Percentiles rank a stretch among this genome's conserved stretches.
Evolutionary conservation across 495 filamentous ascomycete genomes (phyloP).

Genomic region (Chaetomidium leptoderma): DNA sequence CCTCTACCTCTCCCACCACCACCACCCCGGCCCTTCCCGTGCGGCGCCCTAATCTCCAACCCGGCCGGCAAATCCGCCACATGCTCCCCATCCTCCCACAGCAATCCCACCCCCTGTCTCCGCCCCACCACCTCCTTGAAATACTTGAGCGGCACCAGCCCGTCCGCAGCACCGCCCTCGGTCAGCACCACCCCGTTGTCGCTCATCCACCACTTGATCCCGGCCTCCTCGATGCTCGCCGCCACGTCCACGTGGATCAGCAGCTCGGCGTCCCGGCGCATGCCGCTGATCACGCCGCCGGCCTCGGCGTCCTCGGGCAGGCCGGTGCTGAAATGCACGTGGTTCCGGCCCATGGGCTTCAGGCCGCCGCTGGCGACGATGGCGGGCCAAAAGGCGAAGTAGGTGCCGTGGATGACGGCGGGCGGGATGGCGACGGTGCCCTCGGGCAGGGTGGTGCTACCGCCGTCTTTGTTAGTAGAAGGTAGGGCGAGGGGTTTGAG

Average conservation of each 20-base stretch:
- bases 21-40: conserved; percentile 42
- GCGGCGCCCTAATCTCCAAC: conserved; percentile 41
- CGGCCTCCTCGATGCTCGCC: conserved; percentile 57
- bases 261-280: conserved; percentile 73
- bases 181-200: conserved; percentile 73
- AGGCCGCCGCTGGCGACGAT: conserved; percentile 74
- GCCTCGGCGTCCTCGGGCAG: conserved; percentile 44
- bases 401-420: conserved; percentile 81
- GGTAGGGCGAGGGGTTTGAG: conserved; percentile 59
- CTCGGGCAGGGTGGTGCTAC: conserved; percentile 1
- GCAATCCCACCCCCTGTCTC: conserved; percentile 53
- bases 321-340: conserved; percentile 80
- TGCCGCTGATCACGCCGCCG: conserved; percentile 73
- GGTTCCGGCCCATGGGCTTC: conserved; percentile 72
- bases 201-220: conserved; percentile 76
- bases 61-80: conserved; percentile 52
- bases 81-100: conserved; percentile 62
- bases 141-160: conserved; percentile 41
- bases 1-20: conserved; percentile 22
- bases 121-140: conserved; percentile 56
- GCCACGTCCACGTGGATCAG: conserved; percentile 75
- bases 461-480: conserved; percentile 33
- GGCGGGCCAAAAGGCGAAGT: conserved; percentile 64
- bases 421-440: conserved; percentile 46
- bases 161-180: conserved; percentile 46